Evolutionary conservation across 345 rosid genomes (phyloP), one percentile per base, ranked within the genome.

Genomic region (Iberis pinnata): DNA sequence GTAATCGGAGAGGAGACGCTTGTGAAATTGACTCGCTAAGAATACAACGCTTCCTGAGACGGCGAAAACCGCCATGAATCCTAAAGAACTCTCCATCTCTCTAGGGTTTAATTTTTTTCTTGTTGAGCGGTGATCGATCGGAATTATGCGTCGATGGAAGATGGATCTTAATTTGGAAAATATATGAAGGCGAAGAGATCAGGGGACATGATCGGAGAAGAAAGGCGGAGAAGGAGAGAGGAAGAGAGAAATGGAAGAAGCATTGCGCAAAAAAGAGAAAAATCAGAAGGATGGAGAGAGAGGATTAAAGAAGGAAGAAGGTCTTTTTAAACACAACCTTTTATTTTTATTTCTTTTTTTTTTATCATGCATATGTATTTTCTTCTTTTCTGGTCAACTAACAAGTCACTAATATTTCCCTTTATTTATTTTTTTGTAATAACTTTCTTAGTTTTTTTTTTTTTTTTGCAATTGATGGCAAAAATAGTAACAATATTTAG

Each of bases 21-120:
- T 84, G 27, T 90, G 89, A 49, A 69, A 61, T 63, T 82, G 84
- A 32, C 72, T 70, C 18, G 92, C 89, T 7, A 90, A 45, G 41
- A 90, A 69, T 43, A 78, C 88, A 0, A 90, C 86, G 60, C 95
- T 79, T 39, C 95, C 96, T 0, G 98, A 87, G 44, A 82, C 89
- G 7, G 86, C 98, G 46, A 81, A 79, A 12, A 85, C 96, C 11
- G 95, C 84, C 81, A 90, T 63, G 62, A 84, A 71, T 29, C 84
- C 83, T 56, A 73, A 24, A 0, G 80, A 73, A 35, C 59, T 70
- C 58, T 74, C 76, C 90, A 78, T 60, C 3, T 33, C 3, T 57
- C 7, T 46, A 38, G 46, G 55, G 56, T 19, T 59, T 37, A 22
- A 22, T 10, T 14, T 50, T 8, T 49, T 41, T 12, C 20, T 7